These are phyloP conservation scores for Terana coerulea DNA, from an alignment of 768 basidiomycete species.

Conservation along the genomic window DNA sequence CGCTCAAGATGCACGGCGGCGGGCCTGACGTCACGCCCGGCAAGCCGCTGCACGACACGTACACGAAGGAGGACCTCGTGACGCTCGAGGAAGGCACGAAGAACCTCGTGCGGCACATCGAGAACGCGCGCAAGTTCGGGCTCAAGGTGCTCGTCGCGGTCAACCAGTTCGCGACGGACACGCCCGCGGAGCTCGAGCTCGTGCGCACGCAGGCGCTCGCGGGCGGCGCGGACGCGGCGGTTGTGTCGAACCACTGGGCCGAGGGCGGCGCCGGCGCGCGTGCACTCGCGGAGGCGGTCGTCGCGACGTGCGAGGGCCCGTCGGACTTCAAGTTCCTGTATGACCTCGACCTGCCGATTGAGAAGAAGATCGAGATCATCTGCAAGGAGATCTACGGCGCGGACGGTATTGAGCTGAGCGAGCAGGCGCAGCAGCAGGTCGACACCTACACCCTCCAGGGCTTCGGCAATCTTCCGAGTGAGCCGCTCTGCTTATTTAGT, in stretches of 20 bases:
- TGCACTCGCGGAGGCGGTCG: conserved; percentile 88
- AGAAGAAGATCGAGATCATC: conserved; percentile 85
- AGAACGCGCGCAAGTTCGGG: conserved; percentile 93
- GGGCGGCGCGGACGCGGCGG: conserved; percentile 91
- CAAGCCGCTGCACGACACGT: conserved; percentile 89
- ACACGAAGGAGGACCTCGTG: conserved; percentile 89
- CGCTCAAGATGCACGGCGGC: conserved; percentile 99
- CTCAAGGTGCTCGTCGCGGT: conserved; percentile 95
- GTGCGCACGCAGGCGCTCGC: conserved; percentile 75
- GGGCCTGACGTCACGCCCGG: conserved; percentile 96
- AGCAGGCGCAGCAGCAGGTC: conserved; percentile 79
- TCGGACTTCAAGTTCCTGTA: conserved; percentile 94
- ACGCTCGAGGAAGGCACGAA: conserved; percentile 88
- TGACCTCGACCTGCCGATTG: conserved; percentile 77
- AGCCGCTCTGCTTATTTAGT: conserved; percentile 2
- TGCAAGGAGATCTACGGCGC: conserved; percentile 92
- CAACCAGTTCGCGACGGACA: conserved; percentile 95
- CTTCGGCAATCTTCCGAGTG: conserved; percentile 73
- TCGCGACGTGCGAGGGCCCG: conserved; percentile 76
- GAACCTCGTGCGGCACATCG: conserved; percentile 90
- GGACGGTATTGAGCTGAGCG: conserved; percentile 83
- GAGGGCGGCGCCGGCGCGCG: conserved; percentile 89
- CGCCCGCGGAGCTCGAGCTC: conserved; percentile 83
- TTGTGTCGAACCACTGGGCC: conserved; percentile 98
- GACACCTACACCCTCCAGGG: conserved; percentile 93